Evolutionary conservation across 2,329 filamentous ascomycete species (phyloP).

Genomic region (Aspergillus eucalypticola): DNA sequence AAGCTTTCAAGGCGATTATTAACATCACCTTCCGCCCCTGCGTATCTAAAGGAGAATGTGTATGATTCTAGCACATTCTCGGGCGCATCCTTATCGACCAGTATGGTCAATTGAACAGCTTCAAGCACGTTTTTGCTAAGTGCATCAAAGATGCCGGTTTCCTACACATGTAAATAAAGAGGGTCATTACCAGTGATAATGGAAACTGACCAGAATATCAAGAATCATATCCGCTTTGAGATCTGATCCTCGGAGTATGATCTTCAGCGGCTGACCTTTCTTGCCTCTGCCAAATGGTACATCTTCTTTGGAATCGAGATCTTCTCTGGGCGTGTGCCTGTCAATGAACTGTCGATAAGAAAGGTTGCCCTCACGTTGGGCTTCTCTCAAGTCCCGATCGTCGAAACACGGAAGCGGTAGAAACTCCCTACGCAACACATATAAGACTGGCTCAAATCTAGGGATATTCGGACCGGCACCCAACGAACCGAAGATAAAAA

Average conservation of each 20-base stretch:
- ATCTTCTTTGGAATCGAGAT: conserved; percentile 9
- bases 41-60: conserved; percentile 52
- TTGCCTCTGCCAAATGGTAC: conserved; percentile 24
- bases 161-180: conserved; percentile 41
- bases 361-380: conserved; percentile 24
- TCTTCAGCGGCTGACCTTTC: conserved; percentile 38
- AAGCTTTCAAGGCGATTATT: conserved; percentile 30
- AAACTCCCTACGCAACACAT: conserved; percentile 29
- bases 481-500: conserved; percentile 37
- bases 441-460: conserved; percentile 16
- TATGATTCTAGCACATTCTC: conserved; percentile 51
- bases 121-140: conserved; percentile 45
- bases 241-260: conserved; percentile 44
- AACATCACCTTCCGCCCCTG: conserved; percentile 29
- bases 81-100: conserved; percentile 39
- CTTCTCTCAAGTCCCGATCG: conserved; percentile 33
- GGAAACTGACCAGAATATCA: conserved; percentile 47
- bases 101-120: conserved; percentile 50
- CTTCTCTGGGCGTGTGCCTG: conserved; percentile 12
- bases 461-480: not conserved
- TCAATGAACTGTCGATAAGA: conserved; percentile 33
- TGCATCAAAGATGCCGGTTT: conserved; percentile 51
- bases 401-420: conserved; percentile 38
- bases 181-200: not conserved
- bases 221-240: conserved; percentile 47